phyloP scores from a whole-genome alignment of 139 green algal genomes.

The Spirogloea muscicola region DNA sequence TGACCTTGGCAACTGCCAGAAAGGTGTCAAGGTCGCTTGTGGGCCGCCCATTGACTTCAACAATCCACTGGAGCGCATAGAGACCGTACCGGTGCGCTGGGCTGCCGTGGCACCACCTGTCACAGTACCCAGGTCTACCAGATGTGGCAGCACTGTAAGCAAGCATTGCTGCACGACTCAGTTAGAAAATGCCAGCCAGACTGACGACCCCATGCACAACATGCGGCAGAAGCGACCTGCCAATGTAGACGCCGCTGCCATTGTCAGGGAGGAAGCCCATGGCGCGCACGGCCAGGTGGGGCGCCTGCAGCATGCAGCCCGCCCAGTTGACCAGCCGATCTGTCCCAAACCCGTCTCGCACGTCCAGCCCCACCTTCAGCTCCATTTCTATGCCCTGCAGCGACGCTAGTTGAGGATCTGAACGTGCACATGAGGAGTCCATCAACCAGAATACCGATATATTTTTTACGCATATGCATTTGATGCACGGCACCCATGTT shows the following conservation, averaged over 20 bases:
- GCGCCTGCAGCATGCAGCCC: slow-evolving; percentile 72
- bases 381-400: slow-evolving; percentile 55
- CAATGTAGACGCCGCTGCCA: slow-evolving; percentile 32
- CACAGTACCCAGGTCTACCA: too few relatives aligned
- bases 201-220: too few relatives aligned
- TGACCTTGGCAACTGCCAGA: slow-evolving; percentile 49
- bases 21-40: slow-evolving; percentile 77
- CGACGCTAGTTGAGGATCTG: too few relatives aligned
- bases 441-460: too few relatives aligned
- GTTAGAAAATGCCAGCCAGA: too few relatives aligned
- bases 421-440: too few relatives aligned
- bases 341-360: slow-evolving; percentile 75
- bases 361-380: slow-evolving; percentile 56
- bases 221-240: too few relatives aligned
- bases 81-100: slow-evolving; percentile 79
- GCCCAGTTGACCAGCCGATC: slow-evolving; percentile 80
- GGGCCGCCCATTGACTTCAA: slow-evolving; percentile 62
- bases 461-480: too few relatives aligned
- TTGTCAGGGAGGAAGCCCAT: slow-evolving; percentile 68
- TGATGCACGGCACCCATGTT: too few relatives aligned
- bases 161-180: too few relatives aligned
- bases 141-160: too few relatives aligned
- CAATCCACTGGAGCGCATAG: slow-evolving; percentile 82
- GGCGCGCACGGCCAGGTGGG: slow-evolving; percentile 72
- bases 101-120: slow-evolving; percentile 81